These are phyloP conservation scores for Thoreauomyces humboldtii DNA, from an alignment of 192 early-diverging fungal genomes.

Conservation along the genomic window DNA sequence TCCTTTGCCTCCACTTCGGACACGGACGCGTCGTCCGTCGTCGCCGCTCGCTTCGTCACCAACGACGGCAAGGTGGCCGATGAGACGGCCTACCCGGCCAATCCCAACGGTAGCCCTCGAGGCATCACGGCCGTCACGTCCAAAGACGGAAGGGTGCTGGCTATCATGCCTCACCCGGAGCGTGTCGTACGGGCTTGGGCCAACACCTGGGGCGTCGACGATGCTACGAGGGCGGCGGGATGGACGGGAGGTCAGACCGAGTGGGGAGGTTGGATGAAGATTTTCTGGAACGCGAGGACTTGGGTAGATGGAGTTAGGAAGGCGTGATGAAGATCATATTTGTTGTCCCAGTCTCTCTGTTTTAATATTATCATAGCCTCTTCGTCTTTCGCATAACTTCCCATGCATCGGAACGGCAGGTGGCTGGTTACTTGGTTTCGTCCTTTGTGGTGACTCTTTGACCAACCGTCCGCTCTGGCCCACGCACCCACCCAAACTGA, in stretches of 20 bases:
- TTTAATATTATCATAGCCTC: too few species aligned
- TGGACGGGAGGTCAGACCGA: slow-evolving; percentile 65
- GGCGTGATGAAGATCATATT: too few species aligned
- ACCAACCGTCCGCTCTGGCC: too few species aligned
- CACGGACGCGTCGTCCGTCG: slow-evolving; percentile 36
- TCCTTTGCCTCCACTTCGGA: slow-evolving; percentile 31
- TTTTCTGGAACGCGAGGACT: slow-evolving; percentile 89
- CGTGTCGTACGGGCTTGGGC: slow-evolving; percentile 77
- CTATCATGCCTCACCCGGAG: slow-evolving; percentile 99
- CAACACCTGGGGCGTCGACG: slow-evolving; percentile 79
- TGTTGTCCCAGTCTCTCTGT: too few species aligned
- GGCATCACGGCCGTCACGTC: slow-evolving; percentile 87
- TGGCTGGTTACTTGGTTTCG: too few species aligned
- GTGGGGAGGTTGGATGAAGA: slow-evolving; percentile 80
- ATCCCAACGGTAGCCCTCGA: slow-evolving; percentile 90
- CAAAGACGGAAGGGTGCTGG: slow-evolving; percentile 82
- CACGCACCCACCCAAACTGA: too few species aligned
- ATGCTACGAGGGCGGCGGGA: slow-evolving; percentile 24
- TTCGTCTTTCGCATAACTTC: too few species aligned
- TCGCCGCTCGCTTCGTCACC: slow-evolving; percentile 79
- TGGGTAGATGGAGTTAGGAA: slow-evolving; percentile 64
- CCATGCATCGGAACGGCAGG: too few species aligned
- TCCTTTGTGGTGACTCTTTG: too few species aligned
- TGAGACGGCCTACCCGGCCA: slow-evolving; percentile 86
- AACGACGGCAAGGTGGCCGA: slow-evolving; percentile 64